Evolutionary conservation across 352 stramenopile species (phyloP), one percentile per base, ranked within the genome.

Genomic region (Pythium angustatum): DNA sequence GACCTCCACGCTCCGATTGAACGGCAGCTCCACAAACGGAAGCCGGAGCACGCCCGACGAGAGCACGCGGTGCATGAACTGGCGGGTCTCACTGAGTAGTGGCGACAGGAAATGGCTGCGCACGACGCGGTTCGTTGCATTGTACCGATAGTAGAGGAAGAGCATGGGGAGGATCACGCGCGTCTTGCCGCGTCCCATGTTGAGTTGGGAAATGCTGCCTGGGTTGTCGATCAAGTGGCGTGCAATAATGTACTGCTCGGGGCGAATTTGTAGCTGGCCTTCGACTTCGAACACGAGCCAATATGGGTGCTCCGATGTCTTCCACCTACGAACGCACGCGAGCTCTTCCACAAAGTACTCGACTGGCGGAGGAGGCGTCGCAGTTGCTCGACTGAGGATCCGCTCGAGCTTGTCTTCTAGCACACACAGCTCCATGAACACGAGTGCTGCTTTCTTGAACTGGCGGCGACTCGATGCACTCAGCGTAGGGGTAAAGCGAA

Each of bases 201-300:
- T 95, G 6, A 96, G 72, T 52, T 96, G 85, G n/a, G 83, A 88
- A 19, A 95, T 77, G 2, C 79, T 72, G 30, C 81, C 74, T 17
- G 76, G 76, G 19, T 78, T 70, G 10, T 84, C 31, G 34, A 95
- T 85, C 22, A 96, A 62, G 50, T 95, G 81, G 17, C 75, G 58
- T 14, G 83, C 77, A 27, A 94, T 72, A 5, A 85, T 66, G 50
- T 78, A 91, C 57, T 96, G 87, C 33, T 91, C 82, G 22, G 75
- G 78, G 0, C 83, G 76, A 36, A 96, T 96, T 63, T 92, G 81
- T 17, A 96, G 57, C 17, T 68, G 26, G 9, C 84, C 81, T 75
- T 96, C 88, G 2, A 88, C 77, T 60, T 96, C 88, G 66, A 96
- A 96, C 21, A 87, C 83, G 48, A 96, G 69, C 87, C 88, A 96